Base-by-base conservation (phyloP, 1,284 basidiomycete species). In the Ceratobasidium sp. region DNA sequence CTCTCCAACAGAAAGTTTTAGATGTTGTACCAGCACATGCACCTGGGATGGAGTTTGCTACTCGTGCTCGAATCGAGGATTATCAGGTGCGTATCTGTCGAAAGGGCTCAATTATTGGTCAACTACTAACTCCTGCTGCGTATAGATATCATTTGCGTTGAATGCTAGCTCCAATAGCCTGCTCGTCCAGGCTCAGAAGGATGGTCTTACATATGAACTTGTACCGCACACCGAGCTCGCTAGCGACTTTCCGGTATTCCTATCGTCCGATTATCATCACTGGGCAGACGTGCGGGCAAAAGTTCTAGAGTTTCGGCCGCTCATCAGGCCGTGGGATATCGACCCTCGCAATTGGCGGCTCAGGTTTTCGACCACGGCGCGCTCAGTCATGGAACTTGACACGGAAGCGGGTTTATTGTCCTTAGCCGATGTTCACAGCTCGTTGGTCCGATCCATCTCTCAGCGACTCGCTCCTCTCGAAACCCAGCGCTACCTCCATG, bases 291-390 rank as follows among this genome's bases (percentile, higher is more conserved):
- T 54, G 6, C 9, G 16, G 2, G 41, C 35, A 16, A 30, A 18
- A 2, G 11, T 30, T 0, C 75, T 86, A 0, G 82, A 84, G 74
- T 80, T 86, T 46, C 82, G 84, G 8, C 83, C 83, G 8, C 41
- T 77, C 1, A 54, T 74, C 8, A 67, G 13, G 1, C 72, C 77
- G 1, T 82, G 82, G 82, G 49, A 74, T 11, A 9, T 44, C 0
- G 76, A 75, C 0, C 16, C 62, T 1, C 72, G 76, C 3, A 77
- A 78, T 46, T 82, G 81, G 80, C 63, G 52, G 11, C 73, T 81
- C n/a, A n/a, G 66, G 14, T 67, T 79, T 43, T 50, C 38, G 46
- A 30, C 49, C 72, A 14, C 57, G 50, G 74, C 72, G 5, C 16
- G 2, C 8, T 76, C 9, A 18, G 28, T 26, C 13, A 59, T 63